Conservation (phyloP, 495 filamentous ascomycete genomes). For the Aspergillus baeticus region DNA sequence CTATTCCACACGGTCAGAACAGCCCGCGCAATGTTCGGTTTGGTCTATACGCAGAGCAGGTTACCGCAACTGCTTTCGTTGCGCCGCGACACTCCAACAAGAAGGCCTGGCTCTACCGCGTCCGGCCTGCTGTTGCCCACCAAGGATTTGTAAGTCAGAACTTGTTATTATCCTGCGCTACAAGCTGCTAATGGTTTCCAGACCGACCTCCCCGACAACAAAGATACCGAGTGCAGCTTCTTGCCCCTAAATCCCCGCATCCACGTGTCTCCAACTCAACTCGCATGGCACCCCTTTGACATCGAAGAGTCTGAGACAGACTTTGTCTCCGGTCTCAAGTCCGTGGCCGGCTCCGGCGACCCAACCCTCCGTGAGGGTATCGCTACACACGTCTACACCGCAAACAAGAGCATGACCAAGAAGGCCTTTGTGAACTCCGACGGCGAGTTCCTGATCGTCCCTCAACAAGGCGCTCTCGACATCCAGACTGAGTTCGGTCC, state of each 20-base stretch:
- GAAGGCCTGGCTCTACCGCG: slow-evolving; percentile 49
- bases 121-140: slow-evolving; percentile 49
- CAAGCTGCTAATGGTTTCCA: slow-evolving; percentile 17
- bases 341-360: slow-evolving; percentile 49
- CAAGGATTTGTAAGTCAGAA: slow-evolving; percentile 43
- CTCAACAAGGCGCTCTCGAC: slow-evolving; percentile 46
- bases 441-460: slow-evolving; percentile 49
- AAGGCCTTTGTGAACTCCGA: slow-evolving; percentile 50
- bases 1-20: slow-evolving; percentile 49
- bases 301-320: slow-evolving; percentile 40
- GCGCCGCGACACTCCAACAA: slow-evolving; percentile 48
- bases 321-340: slow-evolving; percentile 48
- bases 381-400: slow-evolving; percentile 45
- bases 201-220: slow-evolving; percentile 50
- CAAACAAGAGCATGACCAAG: slow-evolving; percentile 46
- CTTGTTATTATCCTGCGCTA: neutral
- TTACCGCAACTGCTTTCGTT: slow-evolving; percentile 48
- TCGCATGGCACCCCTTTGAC: slow-evolving; percentile 50
- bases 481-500: slow-evolving; percentile 52
- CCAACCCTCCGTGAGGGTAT: slow-evolving; percentile 49
- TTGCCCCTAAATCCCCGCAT: slow-evolving; percentile 51
- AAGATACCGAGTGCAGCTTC: slow-evolving; percentile 46
- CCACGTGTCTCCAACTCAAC: slow-evolving; percentile 58
- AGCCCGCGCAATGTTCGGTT: slow-evolving; percentile 46
- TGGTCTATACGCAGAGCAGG: slow-evolving; percentile 47